Percentiles rank a stretch among this genome's conserved stretches.
phyloP scores from a whole-genome alignment of 2,329 filamentous ascomycete genomes.

The Immersiporthe knoxdaviesiana region DNA sequence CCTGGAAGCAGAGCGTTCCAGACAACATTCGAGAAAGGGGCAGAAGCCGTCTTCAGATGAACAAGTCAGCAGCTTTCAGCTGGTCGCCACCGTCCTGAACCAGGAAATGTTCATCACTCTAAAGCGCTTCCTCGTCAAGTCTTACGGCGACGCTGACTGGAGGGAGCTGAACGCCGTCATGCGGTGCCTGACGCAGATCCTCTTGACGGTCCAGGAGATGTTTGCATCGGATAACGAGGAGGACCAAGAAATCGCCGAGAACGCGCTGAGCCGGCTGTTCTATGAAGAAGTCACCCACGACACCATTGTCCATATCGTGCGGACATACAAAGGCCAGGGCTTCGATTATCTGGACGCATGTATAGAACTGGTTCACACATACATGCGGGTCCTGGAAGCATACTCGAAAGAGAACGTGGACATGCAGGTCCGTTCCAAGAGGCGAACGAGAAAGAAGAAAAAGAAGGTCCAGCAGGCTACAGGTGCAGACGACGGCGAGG shows the following conservation, averaged over 20 bases:
- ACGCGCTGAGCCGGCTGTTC: constrained; percentile 95
- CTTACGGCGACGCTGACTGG: constrained; percentile 84
- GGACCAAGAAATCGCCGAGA: constrained; percentile 97
- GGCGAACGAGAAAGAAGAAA: constrained; percentile 73
- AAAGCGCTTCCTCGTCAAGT: constrained; percentile 78
- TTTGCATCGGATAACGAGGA: constrained; percentile 80
- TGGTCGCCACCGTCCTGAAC: constrained; percentile 87
- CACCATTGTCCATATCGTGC: constrained; percentile 75
- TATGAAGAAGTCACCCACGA: constrained; percentile 97
- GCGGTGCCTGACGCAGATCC: constrained; percentile 92
- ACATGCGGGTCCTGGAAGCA: constrained; percentile 85
- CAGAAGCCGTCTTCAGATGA: constrained; percentile 50
- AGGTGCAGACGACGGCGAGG: constrained; percentile 41
- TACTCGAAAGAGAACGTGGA: constrained; percentile 96
- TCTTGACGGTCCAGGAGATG: constrained; percentile 94
- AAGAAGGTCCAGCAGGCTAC: constrained; percentile 56
- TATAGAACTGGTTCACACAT: constrained; percentile 89
- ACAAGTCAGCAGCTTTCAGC: constrained; percentile 75
- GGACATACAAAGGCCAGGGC: constrained; percentile 89
- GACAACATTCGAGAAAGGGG: constrained; percentile 64
- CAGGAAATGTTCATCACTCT: constrained; percentile 94
- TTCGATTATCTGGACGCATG: constrained; percentile 92
- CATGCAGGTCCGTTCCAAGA: constrained; percentile 85
- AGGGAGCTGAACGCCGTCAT: constrained; percentile 83
- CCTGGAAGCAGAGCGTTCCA: constrained; percentile 77